Evolutionary conservation across 75 land plant species (phyloP).

Genomic region (Cunninghamia lanceolata): DNA sequence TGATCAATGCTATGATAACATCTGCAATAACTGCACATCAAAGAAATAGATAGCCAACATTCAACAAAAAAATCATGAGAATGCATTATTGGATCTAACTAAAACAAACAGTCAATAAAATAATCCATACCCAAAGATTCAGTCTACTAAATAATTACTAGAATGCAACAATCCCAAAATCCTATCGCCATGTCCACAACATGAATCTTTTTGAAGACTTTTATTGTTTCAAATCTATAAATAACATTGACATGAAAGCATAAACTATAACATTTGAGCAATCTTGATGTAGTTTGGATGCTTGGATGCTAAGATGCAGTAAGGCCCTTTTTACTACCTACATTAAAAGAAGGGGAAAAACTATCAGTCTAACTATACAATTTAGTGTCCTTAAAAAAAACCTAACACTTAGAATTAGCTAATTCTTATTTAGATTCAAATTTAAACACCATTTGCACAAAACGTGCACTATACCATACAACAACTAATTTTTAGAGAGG

Average conservation of each 20-base stretch:
- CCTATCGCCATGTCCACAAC: slow-evolving; percentile 8
- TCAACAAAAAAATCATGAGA: neutral
- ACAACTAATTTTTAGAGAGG: neutral
- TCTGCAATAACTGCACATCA: slow-evolving; percentile 7
- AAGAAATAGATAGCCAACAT: neutral
- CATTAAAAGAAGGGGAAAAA: neutral
- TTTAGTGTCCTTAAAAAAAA: neutral
- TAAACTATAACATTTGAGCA: no score
- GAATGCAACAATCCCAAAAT: neutral
- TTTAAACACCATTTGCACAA: neutral
- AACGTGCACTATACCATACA: neutral
- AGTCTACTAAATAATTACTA: neutral
- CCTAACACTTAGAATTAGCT: neutral
- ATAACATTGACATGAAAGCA: neutral
- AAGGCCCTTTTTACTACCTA: neutral
- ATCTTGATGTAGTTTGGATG: neutral
- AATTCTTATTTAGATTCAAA: neutral
- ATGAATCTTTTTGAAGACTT: neutral
- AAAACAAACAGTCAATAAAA: neutral
- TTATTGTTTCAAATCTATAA: neutral
- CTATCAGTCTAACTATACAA: neutral
- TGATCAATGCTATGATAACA: neutral
- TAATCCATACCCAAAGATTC: neutral
- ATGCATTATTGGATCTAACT: neutral
- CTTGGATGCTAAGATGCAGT: neutral